Base-by-base conservation (phyloP, 1,139 yeast genomes). In the Petasospora fabianii region DNA sequence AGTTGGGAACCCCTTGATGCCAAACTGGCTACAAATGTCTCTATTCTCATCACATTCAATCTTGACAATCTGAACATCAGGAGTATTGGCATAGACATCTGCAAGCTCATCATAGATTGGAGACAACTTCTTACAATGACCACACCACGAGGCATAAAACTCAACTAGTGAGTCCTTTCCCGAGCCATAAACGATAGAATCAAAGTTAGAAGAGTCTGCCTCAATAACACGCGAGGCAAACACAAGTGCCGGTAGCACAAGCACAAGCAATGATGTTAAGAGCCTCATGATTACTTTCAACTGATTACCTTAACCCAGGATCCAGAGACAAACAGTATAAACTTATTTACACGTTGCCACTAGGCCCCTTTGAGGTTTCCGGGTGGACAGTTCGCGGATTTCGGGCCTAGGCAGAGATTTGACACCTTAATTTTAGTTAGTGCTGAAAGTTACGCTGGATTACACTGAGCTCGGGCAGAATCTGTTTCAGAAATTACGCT, bases 91-190 rank as follows among this genome's bases (percentile, higher is more conserved):
- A 65, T 71, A 83, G 39, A 81, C 62, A 34, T 69, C 79, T 38
- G 88, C 96, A 54, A 92, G 74, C 60, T 87, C 90, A 56, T 84
- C 95, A 71, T 84, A 87, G 44, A 71, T 73, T 58, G 97, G 97
- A 43, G 95, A 95, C 65, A 90, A 74, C 62, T 75, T 86, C 75
- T 90, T 90, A 76, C 97, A 90, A 75, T 90, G 97, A 36, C 97
- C 96, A 72, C 98, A 92, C 98, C 98, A 92, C 62, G 96, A 94
- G 42, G 98, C 98, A 61, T 86, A 92, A 69, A 90, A 92, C 71
- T 84, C 85, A 36, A 84, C 84, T 44, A 84, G 68, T 0, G 86
- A 71, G 44, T 74, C 77, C 50, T 81, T 77, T 8, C 77, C 81
- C 1, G 81, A 69, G 15, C 69, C 64, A 37, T 72, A 59, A 12